Conservation (phyloP, 345 rosid genomes). For the Gossypium longicalyx region DNA sequence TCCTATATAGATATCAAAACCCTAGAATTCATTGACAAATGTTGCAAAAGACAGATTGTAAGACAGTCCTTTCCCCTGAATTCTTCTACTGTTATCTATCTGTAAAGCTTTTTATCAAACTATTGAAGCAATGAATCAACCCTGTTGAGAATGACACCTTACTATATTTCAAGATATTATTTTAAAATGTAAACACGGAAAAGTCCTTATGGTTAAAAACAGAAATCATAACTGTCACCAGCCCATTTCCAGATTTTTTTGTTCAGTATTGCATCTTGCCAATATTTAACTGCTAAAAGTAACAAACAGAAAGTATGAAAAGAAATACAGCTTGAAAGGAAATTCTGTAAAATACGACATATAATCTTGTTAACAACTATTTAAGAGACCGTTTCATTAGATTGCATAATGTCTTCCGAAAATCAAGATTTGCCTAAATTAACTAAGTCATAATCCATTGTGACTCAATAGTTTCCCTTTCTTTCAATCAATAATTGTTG, state of each 20-base stretch:
- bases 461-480: background rate
- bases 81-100: background rate
- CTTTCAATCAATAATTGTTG: background rate
- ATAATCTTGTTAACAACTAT: background rate
- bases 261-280: background rate
- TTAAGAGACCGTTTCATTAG: background rate
- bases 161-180: conserved; percentile 1
- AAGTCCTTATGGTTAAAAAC: background rate
- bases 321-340: background rate
- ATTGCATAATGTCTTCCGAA: background rate
- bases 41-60: background rate
- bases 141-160: background rate
- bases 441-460: background rate
- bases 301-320: background rate
- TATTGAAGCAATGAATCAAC: background rate
- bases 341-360: background rate
- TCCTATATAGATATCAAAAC: background rate
- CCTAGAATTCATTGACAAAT: background rate
- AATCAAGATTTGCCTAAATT: background rate
- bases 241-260: conserved; percentile 3
- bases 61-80: background rate
- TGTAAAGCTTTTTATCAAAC: background rate
- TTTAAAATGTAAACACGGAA: background rate
- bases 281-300: background rate
- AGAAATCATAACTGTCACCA: background rate